Evolutionary conservation across 2,329 filamentous ascomycete species (phyloP), one percentile per base, ranked within the genome.

Genomic region (Fusarium nygamai): DNA sequence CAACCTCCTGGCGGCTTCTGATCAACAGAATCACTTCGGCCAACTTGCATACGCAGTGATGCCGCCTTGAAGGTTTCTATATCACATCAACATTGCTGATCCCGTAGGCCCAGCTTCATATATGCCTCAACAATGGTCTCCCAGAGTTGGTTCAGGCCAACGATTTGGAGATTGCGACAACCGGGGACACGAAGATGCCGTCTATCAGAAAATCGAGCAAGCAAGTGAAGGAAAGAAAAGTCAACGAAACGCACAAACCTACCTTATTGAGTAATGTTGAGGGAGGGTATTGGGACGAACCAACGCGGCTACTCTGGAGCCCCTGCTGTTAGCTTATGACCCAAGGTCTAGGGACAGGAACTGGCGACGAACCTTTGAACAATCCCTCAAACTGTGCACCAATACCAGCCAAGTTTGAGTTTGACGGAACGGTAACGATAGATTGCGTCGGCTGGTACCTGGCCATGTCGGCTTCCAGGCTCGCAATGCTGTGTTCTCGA

Each of bases 401-500:
- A 59, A 38, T 34, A 12, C 41, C 54, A 39, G n/a, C 11, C 20
- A 48, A 50, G 24, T 19, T 2, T 33, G 61, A 46, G 29, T 19
- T 6, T 36, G 61, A 47, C 38, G 31, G 31, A 24, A 13, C 22
- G 20, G 48, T 12, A 8, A 14, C 12, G 38, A 60, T 24, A 20
- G 16, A 12, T 43, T 50, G 16, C 24, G 20, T 10, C 27, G 38
- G 20, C 27, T 29, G 44, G 39, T 48, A 56, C 16, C 36, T 29
- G 5, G 54, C 61, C 72, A 75, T 67, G 14, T 19, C 19, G 34
- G 16, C 24, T 19, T 67, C 69, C 17, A 75, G 54, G 44, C 50
- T 51, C 34, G 41, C 53, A 24, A 64, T 27, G 41, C 22, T 41
- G n/a, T 63, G 51, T 19, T 50, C 56, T 22, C 50, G 39, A 31